These are phyloP conservation scores for Paramarasmius palmivorus DNA, from an alignment of 1,284 basidiomycete species.

Conservation along the genomic window DNA sequence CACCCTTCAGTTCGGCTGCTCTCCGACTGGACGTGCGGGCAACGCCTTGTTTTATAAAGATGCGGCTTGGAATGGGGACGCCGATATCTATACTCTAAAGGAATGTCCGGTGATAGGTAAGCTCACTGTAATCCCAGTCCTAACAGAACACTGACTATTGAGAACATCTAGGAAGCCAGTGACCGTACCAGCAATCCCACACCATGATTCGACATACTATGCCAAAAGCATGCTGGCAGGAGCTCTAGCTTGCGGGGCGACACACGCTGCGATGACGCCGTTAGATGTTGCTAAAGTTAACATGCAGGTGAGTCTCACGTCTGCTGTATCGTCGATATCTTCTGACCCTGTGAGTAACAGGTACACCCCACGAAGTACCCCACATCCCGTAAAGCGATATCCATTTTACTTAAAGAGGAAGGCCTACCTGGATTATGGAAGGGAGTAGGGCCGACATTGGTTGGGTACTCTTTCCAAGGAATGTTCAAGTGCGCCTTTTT, in stretches of 20 bases:
- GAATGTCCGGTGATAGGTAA: no score
- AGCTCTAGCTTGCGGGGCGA: conserved; percentile 89
- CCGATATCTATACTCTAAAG: no score
- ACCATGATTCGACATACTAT: conserved; percentile 71
- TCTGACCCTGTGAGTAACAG: conserved; percentile 34
- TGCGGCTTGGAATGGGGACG: no score
- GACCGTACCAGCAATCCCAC: no score
- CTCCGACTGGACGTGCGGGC: no score
- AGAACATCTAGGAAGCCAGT: no score
- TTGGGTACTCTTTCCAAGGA: conserved; percentile 95
- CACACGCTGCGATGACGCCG: conserved; percentile 91
- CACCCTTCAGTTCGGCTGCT: no score
- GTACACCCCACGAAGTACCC: conserved; percentile 78
- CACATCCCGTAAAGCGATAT: conserved; percentile 73
- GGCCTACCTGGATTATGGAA: conserved; percentile 88
- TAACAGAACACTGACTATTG: no score
- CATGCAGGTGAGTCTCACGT: conserved; percentile 82
- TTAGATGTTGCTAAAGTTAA: conserved; percentile 96
- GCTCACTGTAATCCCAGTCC: no score
- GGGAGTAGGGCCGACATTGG: conserved; percentile 87
- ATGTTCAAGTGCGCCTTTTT: conserved; percentile 72
- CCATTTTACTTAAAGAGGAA: conserved; percentile 79
- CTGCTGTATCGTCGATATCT: background rate
- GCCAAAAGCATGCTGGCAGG: conserved; percentile 85
- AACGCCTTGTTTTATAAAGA: no score